These are phyloP conservation scores for Phyllosticta paracitricarpa DNA, from an alignment of 2,329 filamentous ascomycete species.

Conservation along the genomic window DNA sequence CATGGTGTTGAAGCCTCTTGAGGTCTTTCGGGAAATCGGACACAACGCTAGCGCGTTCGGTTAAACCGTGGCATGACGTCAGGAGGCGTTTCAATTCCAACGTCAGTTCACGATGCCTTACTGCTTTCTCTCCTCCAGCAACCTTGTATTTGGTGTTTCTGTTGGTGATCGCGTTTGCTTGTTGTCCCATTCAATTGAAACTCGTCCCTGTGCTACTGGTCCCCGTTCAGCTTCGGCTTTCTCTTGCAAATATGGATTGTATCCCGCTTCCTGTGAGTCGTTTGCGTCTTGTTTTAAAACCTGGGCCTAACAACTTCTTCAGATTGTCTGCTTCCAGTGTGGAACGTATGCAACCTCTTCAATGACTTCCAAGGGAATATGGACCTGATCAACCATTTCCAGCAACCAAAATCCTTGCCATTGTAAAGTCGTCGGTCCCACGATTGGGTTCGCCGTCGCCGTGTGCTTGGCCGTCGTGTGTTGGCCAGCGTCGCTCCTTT, in stretches of 20 bases:
- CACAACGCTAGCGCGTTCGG: background rate
- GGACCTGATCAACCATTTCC: conserved; percentile 5
- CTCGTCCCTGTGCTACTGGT: background rate
- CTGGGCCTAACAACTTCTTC: conserved; percentile 21
- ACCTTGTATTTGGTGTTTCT: background rate
- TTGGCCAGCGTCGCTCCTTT: conserved; percentile 46
- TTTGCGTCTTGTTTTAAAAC: background rate
- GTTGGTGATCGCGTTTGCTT: background rate
- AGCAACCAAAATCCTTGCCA: conserved; percentile 49
- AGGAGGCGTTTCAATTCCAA: background rate
- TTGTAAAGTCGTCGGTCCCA: conserved; percentile 48
- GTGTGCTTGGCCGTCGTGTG: conserved; percentile 44
- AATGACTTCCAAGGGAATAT: background rate
- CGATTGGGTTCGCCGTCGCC: conserved; percentile 40
- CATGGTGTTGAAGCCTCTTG: background rate
- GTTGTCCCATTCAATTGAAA: background rate
- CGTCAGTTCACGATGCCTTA: background rate
- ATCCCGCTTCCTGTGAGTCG: conserved; percentile 22
- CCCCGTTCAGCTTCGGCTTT: background rate
- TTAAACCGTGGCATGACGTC: background rate
- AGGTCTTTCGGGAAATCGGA: background rate
- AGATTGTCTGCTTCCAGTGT: conserved; percentile 46
- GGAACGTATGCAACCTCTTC: conserved; percentile 25
- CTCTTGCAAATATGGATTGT: conserved; percentile 26
- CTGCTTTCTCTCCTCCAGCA: background rate